Evolutionary conservation across 2,329 filamentous ascomycete species (phyloP), one percentile per base, ranked within the genome.

Genomic region (Rhinocladiella similis): DNA sequence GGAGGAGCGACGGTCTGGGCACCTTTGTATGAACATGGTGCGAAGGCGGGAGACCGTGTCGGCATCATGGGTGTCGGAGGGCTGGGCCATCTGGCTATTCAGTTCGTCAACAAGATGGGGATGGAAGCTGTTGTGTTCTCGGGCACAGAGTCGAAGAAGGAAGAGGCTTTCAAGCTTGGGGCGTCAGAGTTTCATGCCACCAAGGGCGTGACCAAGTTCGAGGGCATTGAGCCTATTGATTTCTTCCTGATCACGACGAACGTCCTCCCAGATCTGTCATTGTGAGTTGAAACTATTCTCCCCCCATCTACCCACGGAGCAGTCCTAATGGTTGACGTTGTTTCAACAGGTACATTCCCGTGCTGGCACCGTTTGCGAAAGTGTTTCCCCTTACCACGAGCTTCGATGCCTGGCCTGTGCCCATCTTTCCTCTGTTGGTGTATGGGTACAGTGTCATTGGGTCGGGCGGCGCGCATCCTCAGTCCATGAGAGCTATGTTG

Each of bases 21-120:
- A 2, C 59, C 59, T 12, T 27, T 63, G n/a, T 59, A 56, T 16
- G 52, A 60, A 36, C 29, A 57, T 29, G 52, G 56, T 13, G 49
- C 59, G 45, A 50, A 51, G 36, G 35, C 59, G 12, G 55, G 55
- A 25, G 51, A 58, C 38, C 51, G 55, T 13, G 79, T 92, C 61
- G 90, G 89, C 13, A 77, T 93, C 4, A 85, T 91, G 49, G 89
- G 89, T 1, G 78, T 92, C 0, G 89, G 89, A 55, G 89, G 89
- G 2, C 79, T 92, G 0, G 89, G 89, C 2, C 89, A 92, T 70
- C 70, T 92, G 29, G 89, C 87, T 0, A 84, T 92, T 29, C 88
- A 91, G 68, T 92, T 87, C 68, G 87, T 87, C 3, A 77, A 77
- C 50, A 85, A 85, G 72, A 90, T 91, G 88, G 89, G 89, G 3